Evolutionary conservation across 78 protist genomes (phyloP).

Genomic region (Dictyostelium purpureum): DNA sequence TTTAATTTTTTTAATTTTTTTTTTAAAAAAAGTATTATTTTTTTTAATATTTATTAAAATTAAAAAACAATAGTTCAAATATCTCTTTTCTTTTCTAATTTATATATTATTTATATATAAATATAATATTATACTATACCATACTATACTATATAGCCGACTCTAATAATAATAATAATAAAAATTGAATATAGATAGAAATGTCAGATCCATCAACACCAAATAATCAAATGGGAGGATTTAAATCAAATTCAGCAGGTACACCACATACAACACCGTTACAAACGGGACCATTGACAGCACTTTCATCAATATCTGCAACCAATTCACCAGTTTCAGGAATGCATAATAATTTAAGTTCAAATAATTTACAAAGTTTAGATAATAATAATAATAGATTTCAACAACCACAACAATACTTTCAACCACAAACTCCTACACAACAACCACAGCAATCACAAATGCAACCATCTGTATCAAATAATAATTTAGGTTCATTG

Average conservation of each 20-base stretch:
- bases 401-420: not conserved
- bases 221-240: conserved; percentile 2
- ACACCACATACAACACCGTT: conserved; percentile 14
- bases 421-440: not conserved
- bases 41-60: not conserved
- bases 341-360: not conserved
- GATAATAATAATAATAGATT: too few species aligned
- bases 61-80: too few species aligned
- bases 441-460: not conserved
- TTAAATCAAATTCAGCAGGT: not conserved
- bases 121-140: not conserved
- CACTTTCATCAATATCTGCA: not conserved
- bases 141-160: not conserved
- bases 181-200: not conserved
- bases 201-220: conserved; percentile 20
- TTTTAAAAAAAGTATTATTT: not conserved
- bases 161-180: not conserved
- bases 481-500: not conserved
- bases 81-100: not conserved
- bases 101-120: not conserved
- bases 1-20: not conserved
- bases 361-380: not conserved
- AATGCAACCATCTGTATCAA: not conserved
- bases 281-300: not conserved
- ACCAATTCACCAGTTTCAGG: conserved; percentile 13